Conservation (phyloP, 305 asterid genomes). For the Fraxinus velutina region DNA sequence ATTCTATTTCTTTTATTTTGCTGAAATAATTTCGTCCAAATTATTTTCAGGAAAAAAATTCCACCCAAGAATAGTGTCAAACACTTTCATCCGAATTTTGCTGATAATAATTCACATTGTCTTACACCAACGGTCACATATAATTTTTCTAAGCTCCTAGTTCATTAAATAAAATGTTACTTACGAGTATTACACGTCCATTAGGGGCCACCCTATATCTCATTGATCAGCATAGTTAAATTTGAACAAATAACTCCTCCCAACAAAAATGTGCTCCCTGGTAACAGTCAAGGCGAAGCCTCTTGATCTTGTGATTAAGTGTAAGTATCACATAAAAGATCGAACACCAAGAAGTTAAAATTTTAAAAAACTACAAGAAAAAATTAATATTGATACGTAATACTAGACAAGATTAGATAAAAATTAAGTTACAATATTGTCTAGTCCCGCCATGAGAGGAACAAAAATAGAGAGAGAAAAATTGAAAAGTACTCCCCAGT, state of each 20-base stretch:
- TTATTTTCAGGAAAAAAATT: too few relatives aligned
- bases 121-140: neutral
- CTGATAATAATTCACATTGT: neutral
- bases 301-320: neutral
- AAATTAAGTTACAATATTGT: neutral
- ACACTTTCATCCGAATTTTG: neutral
- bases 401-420: neutral
- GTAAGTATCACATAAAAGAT: neutral
- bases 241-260: neutral
- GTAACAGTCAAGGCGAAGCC: neutral
- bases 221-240: neutral
- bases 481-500: neutral
- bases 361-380: neutral
- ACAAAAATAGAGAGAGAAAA: neutral
- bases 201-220: neutral
- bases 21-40: neutral
- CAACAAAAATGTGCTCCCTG: neutral
- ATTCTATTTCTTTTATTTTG: neutral
- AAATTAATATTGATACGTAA: too few relatives aligned
- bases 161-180: neutral
- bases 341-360: neutral
- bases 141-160: neutral
- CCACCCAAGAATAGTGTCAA: neutral
- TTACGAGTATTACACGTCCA: neutral
- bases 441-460: neutral